phyloP scores from a whole-genome alignment of 148 eudicot species.

The Mesembryanthemum crystallinum region DNA sequence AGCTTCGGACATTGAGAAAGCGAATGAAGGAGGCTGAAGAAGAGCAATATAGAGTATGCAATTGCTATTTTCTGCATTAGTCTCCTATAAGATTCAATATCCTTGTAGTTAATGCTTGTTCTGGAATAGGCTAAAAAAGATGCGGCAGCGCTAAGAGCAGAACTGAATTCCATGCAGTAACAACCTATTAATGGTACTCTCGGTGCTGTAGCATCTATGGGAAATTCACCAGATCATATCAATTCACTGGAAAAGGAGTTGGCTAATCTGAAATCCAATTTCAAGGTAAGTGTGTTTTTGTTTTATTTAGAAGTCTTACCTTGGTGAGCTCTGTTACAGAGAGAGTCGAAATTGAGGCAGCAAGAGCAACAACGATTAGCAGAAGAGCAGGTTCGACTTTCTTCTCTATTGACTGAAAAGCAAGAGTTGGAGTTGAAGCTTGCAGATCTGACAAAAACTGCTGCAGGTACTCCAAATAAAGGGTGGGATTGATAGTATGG shows the following conservation, averaged over 20 bases:
- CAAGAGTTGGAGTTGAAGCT: conserved; percentile 77
- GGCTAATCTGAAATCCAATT: conserved; percentile 57
- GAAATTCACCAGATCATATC: conserved; percentile 57
- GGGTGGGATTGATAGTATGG: too few species aligned
- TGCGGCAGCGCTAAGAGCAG: conserved; percentile 89
- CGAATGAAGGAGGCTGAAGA: conserved; percentile 94
- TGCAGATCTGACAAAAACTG: conserved; percentile 39
- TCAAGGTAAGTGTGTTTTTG: conserved; percentile 51
- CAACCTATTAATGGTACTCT: conserved; percentile 60
- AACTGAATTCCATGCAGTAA: conserved; percentile 77
- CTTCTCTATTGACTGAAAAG: conserved; percentile 69
- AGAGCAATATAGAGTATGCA: conserved; percentile 89
- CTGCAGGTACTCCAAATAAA: conserved; percentile 64
- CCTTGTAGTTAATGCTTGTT: conserved; percentile 25
- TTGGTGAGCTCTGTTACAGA: conserved; percentile 39
- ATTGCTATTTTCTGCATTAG: not conserved
- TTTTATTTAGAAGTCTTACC: conserved; percentile 12
- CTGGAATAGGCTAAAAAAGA: conserved; percentile 91
- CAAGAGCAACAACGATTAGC: conserved; percentile 67
- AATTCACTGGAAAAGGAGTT: conserved; percentile 79
- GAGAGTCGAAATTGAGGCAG: conserved; percentile 73
- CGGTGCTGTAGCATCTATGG: conserved; percentile 45
- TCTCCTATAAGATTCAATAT: not conserved
- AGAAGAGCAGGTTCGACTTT: conserved; percentile 61
- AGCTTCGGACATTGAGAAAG: conserved; percentile 75